Base-by-base conservation (phyloP, 139 green algal genomes). In the Pleodorina starrii region DNA sequence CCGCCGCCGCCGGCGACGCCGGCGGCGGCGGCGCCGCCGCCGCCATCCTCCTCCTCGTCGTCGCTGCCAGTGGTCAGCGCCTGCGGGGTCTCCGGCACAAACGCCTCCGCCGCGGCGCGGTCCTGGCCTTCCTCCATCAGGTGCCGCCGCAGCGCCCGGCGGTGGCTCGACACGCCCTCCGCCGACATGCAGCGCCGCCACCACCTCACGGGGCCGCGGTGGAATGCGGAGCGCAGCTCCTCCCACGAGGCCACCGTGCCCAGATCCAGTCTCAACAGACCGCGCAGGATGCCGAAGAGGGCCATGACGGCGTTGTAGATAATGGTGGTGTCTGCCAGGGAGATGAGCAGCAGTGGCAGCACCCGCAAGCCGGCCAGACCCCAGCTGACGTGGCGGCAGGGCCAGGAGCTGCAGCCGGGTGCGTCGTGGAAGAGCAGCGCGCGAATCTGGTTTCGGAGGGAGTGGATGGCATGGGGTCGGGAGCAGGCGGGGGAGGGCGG, bases 281-380 rank as follows among this genome's bases (percentile, higher is more conserved):
- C 79, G 38, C 57, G 57, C 40, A 68, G n/a, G 16, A 86, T 36
- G 38, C 79, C 79, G 27, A 74, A 86, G 29, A 75, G 38, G 36
- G 57, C 57, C 57, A 86, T 57, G 16, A 71, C 76, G 10, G 38
- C n/a, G 57, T 86, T 74, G 57, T 86, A 86, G 36, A 74, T 29
- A 38, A 86, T 86, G 36, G 57, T 59, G 23, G 79, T 86, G 79
- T 86, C 79, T 1, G 40, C 79, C 79, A 86, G 54, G 57, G 57
- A 76, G 36, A 86, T 40, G 38, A 86, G 40, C 40, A 54, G 11
- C 21, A 75, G 40, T 21, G 79, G 79, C 57, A 57, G 23, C 57
- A 74, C 17, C 23, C 79, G 79, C 25, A 86, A 38, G 1, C 7
- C 57, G 12, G 51, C 46, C 66, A 88, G 32, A 25, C 69, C 1